Conservation (phyloP, 129 eudicot genomes). For the Pseudognaphalium luteoalbum region DNA sequence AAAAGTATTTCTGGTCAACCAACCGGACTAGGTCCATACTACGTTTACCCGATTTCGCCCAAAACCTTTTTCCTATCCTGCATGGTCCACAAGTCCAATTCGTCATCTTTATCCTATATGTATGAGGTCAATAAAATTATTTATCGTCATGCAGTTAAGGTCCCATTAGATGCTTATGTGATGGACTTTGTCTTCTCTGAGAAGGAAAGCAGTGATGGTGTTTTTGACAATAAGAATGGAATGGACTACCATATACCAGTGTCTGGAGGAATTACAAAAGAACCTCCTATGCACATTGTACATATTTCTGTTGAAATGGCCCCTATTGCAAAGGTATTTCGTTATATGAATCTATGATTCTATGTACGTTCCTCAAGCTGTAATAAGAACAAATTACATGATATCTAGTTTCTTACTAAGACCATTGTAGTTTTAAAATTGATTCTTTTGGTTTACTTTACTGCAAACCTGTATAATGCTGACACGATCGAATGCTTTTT, state of each 20-base stretch:
- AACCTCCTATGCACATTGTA: conserved; percentile 97
- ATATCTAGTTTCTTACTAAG: background rate
- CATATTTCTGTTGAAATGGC: conserved; percentile 99
- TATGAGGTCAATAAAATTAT: background rate
- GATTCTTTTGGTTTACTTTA: background rate
- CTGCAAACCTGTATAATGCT: background rate
- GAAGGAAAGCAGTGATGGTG: conserved; percentile 83
- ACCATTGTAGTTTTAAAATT: background rate
- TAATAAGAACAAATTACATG: conserved; percentile 1
- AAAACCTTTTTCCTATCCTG: background rate
- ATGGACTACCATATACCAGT: conserved; percentile 97
- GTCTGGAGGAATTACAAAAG: conserved; percentile 75
- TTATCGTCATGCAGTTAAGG: conserved; percentile 63
- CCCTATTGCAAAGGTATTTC: conserved; percentile 93
- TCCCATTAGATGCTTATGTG: conserved; percentile 96
- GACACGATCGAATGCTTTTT: background rate
- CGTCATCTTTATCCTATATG: background rate
- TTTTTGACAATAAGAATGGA: conserved; percentile 84
- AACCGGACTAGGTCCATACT: background rate
- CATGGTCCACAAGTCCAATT: background rate
- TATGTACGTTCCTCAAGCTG: background rate
- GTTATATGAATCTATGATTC: background rate
- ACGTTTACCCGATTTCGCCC: background rate
- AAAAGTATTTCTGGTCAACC: background rate
- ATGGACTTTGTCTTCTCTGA: conserved; percentile 98